These are phyloP conservation scores for Comarum palustre DNA, from an alignment of 306 rosid species.

Conservation along the genomic window DNA sequence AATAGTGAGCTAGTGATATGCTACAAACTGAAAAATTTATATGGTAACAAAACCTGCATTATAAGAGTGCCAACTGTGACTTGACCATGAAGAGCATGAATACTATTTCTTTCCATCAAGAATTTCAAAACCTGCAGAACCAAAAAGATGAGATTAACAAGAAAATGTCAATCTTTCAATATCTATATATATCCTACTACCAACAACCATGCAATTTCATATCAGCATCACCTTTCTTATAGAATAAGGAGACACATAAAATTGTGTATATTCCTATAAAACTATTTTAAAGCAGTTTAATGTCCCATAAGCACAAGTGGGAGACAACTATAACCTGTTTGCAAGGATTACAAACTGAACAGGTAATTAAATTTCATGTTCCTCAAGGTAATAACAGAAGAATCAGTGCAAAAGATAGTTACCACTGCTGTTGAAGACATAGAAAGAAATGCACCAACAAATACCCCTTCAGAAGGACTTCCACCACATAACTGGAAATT, in stretches of 20 bases:
- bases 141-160: slow-evolving; percentile 26
- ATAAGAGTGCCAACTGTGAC: slow-evolving; percentile 90
- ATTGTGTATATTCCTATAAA: background rate
- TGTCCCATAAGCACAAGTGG: background rate
- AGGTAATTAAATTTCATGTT: background rate
- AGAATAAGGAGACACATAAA: background rate
- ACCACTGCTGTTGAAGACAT: slow-evolving; percentile 99
- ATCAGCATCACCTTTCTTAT: background rate
- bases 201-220: background rate
- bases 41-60: slow-evolving; percentile 58
- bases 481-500: slow-evolving; percentile 93
- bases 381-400: background rate
- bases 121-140: slow-evolving; percentile 73
- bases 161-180: background rate
- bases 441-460: slow-evolving; percentile 79
- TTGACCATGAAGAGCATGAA: slow-evolving; percentile 87
- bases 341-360: background rate
- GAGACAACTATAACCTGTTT: background rate
- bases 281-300: background rate
- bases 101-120: slow-evolving; percentile 81
- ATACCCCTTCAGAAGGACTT: slow-evolving; percentile 87
- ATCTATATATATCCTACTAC: background rate
- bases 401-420: slow-evolving; percentile 31
- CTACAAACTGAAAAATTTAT: slow-evolving; percentile 1
- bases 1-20: background rate